phyloP scores from a whole-genome alignment of 495 filamentous ascomycete species.

The Margaritispora aquatica region DNA sequence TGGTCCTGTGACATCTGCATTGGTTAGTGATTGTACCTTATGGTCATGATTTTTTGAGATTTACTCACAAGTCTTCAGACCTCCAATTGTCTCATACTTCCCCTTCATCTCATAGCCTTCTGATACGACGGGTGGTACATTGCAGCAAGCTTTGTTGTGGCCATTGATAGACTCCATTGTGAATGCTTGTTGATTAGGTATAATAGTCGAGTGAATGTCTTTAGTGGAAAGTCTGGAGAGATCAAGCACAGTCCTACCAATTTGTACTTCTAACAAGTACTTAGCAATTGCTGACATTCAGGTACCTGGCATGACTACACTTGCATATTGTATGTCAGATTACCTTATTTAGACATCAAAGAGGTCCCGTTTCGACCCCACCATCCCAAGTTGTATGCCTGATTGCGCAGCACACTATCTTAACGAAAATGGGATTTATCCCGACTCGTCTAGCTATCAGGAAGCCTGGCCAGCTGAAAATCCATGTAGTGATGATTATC shows the following conservation, averaged over 20 bases:
- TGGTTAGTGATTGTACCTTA: background rate
- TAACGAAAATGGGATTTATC: background rate
- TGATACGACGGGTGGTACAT: constrained; percentile 58
- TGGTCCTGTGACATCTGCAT: constrained; percentile 55
- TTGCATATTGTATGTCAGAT: too few relatives aligned
- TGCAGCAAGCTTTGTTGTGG: constrained; percentile 62
- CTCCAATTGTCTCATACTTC: constrained; percentile 52
- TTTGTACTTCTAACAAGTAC: background rate
- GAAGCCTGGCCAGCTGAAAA: background rate
- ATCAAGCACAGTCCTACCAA: background rate
- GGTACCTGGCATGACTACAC: too few relatives aligned
- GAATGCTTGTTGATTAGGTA: background rate
- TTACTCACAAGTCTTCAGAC: constrained; percentile 63
- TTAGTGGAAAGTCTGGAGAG: background rate
- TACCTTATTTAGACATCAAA: too few relatives aligned
- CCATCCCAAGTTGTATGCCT: background rate
- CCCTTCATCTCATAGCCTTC: constrained; percentile 61
- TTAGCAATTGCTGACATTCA: background rate
- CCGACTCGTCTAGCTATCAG: background rate
- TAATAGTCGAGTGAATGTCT: background rate
- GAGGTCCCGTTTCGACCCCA: too few relatives aligned
- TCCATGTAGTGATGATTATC: background rate
- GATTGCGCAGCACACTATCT: background rate
- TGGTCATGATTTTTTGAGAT: background rate
- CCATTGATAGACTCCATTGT: constrained; percentile 11